Base-by-base conservation (phyloP, 148 eudicot genomes). In the Vaccinium corymbosum region DNA sequence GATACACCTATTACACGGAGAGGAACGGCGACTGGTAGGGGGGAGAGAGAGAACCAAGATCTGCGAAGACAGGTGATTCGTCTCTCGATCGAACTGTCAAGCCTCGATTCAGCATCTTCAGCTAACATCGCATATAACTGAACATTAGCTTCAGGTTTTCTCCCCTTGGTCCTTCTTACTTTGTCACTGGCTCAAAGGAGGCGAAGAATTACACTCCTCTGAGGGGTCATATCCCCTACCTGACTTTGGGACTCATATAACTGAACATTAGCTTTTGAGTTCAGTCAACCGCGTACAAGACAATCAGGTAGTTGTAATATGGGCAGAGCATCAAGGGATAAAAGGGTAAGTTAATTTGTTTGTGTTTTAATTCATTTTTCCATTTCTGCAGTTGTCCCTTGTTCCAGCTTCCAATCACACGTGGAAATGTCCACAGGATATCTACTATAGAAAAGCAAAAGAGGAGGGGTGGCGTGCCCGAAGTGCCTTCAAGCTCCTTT, bases 381-480 rank as follows among this genome's bases (percentile, higher is more conserved):
- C 16, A 59, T 76, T 42, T 59, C 38, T 8, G 22, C 57, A 38
- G 16, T 27, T 83, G 19, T 76, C 70, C 72, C 1, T 19, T 38
- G 48, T 71, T 49, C 12, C 15, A n/a, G 17, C 59, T 49, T 74
- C 46, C 14, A 48, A 3, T 64, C 50, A 56, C 75, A n/a, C 17
- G 13, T 52, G 75, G 38, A 10, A 17, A 7, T 55, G 19, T 79
- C 80, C 62, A 86, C 87, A 97, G 99, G 99, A 97, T 83, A 97
- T 97, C 49, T 97, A 95, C 89, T 97, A 97, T 35, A 89, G 99
- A 79, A 97, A 97, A 90, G 99, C 99, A 78, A 97, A 97, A 85
- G 99, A 97, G 89, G 98, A 97, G 89, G 99, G 99, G 35, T 97
- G 99, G 99, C 94, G 99, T 66, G 99, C 99, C 70, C 89, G 99